Percentiles rank a stretch among this genome's conserved stretches.
These are phyloP conservation scores for Wickerhamiella bombiphila DNA, from an alignment of 805 yeast genomes.

Conservation along the genomic window DNA sequence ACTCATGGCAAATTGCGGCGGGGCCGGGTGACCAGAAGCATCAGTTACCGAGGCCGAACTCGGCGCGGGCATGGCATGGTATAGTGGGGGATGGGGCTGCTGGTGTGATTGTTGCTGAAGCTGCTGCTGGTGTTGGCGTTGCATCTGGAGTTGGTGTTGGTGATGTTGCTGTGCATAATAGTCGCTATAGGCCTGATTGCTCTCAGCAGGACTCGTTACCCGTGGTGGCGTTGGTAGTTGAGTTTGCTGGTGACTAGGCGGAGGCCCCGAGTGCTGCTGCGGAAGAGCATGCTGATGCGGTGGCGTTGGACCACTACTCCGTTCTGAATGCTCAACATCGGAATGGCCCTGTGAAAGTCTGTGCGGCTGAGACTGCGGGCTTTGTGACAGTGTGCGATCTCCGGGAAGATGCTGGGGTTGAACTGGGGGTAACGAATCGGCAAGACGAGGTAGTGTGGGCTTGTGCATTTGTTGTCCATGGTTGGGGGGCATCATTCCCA, in stretches of 20 bases:
- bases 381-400: too few species aligned
- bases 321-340: too few species aligned
- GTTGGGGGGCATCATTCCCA: too few species aligned
- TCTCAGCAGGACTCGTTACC: constrained; percentile 1
- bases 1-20: too few species aligned
- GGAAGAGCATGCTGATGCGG: not conserved
- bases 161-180: constrained; percentile 1
- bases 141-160: constrained; percentile 5
- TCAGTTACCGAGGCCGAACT: not conserved
- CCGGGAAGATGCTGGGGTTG: too few species aligned
- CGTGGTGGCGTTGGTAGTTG: constrained; percentile 4
- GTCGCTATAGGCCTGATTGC: constrained; percentile 3
- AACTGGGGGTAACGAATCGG: too few species aligned
- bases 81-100: not conserved
- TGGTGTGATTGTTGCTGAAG: not conserved
- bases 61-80: not conserved
- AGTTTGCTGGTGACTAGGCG: not conserved
- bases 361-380: too few species aligned
- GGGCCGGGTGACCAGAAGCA: too few species aligned
- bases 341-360: too few species aligned
- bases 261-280: not conserved
- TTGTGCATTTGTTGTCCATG: too few species aligned
- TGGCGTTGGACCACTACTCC: not conserved
- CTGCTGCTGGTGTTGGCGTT: constrained; percentile 5
- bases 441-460: too few species aligned